Base-by-base conservation (phyloP, 2,329 filamentous ascomycete species). In the Fusarium nisikadoi region DNA sequence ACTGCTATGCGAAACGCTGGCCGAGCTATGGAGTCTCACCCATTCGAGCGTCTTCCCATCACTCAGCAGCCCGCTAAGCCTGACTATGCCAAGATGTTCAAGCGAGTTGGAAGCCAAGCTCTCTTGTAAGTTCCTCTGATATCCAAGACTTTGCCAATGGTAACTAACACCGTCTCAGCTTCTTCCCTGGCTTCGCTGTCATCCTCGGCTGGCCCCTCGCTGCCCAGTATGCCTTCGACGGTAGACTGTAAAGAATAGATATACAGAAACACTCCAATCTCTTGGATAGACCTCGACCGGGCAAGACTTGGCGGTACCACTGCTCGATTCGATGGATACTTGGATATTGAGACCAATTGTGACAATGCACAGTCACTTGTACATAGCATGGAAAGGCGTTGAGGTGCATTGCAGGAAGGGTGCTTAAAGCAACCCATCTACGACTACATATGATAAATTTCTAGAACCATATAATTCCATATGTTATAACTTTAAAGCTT, bases 151-250 rank as follows among this genome's bases (percentile, higher is more conserved):
- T 13, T 41, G 33, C 6, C 12, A 33, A 25, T 11, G 50, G 46
- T 36, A 53, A 45, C 68, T 74, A 68, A 78, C 61, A 9, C 6
- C 14, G 6, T 19, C 20, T 29, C 54, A 83, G 81, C 36, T 83
- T 81, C 76, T 75, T 79, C 62, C 80, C 80, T 50, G 77, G 78
- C 42, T 77, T 82, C 54, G 71, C 68, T 45, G 47, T 80, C 46
- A 62, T 82, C 27, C 77, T 83, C 23, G 79, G 79, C 57, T 83
- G 81, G 81, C 81, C 81, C 23, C 58, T 76, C 10, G 68, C 76
- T 27, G 78, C 76, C 66, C 68, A 77, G 65, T 58, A 71, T 33
- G 57, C 73, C 49, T 74, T 80, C 27, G 80, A 82, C 41, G 81
- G 81, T 29, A 78, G 76, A 63, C 59, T 82, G 23, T 81, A 73